A percentile compares a stretch with the other conserved stretches of the same genome.
These are phyloP conservation scores for Hypoxylon sp. DNA, from an alignment of 2,329 filamentous ascomycete species.

Conservation along the genomic window DNA sequence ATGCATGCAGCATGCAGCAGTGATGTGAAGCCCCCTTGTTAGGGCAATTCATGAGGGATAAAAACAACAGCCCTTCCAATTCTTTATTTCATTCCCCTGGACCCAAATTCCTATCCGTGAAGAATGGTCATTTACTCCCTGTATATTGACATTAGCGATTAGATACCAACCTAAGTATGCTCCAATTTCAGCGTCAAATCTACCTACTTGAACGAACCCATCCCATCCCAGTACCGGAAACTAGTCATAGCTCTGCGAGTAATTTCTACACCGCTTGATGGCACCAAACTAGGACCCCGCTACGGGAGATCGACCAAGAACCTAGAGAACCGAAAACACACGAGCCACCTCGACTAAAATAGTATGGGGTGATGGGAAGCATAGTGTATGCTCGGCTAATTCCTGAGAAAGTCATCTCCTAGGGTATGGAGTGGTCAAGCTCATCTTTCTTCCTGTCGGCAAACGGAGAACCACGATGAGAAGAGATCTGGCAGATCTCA, in stretches of 20 bases:
- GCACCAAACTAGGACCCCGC: background rate
- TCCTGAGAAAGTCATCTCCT: background rate
- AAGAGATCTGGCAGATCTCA: background rate
- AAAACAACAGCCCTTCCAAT: slow-evolving; percentile 13
- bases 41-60: slow-evolving; percentile 27
- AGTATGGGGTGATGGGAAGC: background rate
- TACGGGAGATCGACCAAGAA: slow-evolving; percentile 3
- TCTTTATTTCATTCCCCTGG: slow-evolving; percentile 10
- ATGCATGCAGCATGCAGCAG: slow-evolving; percentile 4
- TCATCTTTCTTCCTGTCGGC: background rate
- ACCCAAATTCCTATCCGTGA: slow-evolving; percentile 24
- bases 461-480: background rate
- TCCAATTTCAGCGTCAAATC: slow-evolving; percentile 1
- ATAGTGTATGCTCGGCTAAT: background rate
- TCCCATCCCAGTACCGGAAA: background rate
- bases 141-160: slow-evolving; percentile 5
- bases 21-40: slow-evolving; percentile 13
- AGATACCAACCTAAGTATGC: background rate
- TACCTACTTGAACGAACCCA: background rate
- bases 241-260: background rate
- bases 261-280: background rate
- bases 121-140: slow-evolving; percentile 15
- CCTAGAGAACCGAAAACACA: background rate
- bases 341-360: slow-evolving; percentile 5
- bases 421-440: background rate